Conservation (phyloP, 1,139 yeast genomes). For the Debaryomyces robertsiae region DNA sequence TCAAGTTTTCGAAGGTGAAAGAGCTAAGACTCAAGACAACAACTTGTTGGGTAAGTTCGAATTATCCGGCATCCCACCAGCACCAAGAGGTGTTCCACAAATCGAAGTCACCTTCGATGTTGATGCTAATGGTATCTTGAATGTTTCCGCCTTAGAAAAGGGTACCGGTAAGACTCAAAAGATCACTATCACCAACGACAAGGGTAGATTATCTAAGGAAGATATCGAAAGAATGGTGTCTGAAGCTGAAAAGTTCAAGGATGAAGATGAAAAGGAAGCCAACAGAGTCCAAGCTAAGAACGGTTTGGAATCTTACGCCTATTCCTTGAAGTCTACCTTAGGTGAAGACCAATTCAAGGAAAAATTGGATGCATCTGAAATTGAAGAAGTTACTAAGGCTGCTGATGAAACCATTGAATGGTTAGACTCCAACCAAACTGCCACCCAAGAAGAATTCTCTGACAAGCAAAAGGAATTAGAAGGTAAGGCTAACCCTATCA, state of each 20-base stretch:
- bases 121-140: slow-evolving; percentile 94
- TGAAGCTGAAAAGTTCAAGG: slow-evolving; percentile 54
- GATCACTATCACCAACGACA: slow-evolving; percentile 53
- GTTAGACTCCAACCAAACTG: slow-evolving; percentile 88
- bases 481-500: slow-evolving; percentile 90
- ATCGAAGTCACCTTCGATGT: slow-evolving; percentile 93
- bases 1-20: slow-evolving; percentile 97
- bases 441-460: slow-evolving; percentile 81
- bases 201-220: slow-evolving; percentile 55
- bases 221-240: slow-evolving; percentile 54
- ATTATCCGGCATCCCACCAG: slow-evolving; percentile 93
- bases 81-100: slow-evolving; percentile 98
- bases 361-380: slow-evolving; percentile 80
- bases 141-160: slow-evolving; percentile 91
- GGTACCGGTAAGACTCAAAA: slow-evolving; percentile 78
- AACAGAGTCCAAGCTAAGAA: slow-evolving; percentile 65
- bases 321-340: slow-evolving; percentile 83
- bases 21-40: slow-evolving; percentile 94
- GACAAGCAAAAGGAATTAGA: slow-evolving; percentile 94
- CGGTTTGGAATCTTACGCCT: slow-evolving; percentile 89
- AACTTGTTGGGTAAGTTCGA: slow-evolving; percentile 95
- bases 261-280: slow-evolving; percentile 52
- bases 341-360: slow-evolving; percentile 79
- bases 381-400: slow-evolving; percentile 76
- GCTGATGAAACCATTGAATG: slow-evolving; percentile 84